Percentiles rank a stretch among this genome's conserved stretches.
These are phyloP conservation scores for Solanum hybrid DNA, from an alignment of 305 asterid genomes.

Conservation along the genomic window DNA sequence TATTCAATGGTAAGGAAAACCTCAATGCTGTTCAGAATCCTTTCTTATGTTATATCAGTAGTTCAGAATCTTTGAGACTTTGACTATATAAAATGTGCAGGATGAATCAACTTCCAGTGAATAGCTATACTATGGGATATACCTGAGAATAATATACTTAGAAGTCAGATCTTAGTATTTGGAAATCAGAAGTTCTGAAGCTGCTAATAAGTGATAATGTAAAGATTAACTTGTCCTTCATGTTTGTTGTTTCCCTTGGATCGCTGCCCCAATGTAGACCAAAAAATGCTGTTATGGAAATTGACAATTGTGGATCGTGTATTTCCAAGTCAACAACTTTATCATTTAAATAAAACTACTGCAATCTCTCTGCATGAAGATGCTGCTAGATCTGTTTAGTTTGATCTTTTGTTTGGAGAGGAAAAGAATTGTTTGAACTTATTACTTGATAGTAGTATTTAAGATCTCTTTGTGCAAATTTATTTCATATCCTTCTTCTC, in stretches of 20 bases:
- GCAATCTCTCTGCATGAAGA: background rate
- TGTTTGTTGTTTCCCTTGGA: background rate
- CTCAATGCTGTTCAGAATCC: background rate
- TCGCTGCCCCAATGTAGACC: background rate
- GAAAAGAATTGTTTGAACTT: background rate
- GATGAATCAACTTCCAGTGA: background rate
- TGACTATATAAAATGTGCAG: background rate
- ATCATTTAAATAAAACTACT: background rate
- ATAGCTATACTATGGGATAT: background rate
- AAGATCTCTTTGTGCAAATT: background rate
- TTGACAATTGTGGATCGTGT: background rate
- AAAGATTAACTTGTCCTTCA: background rate
- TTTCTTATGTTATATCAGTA: background rate
- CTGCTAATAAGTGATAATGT: background rate
- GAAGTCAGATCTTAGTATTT: background rate
- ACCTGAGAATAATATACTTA: background rate
- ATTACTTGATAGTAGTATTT: background rate
- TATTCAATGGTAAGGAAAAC: constrained; percentile 51
- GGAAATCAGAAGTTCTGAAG: background rate
- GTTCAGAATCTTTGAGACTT: background rate
- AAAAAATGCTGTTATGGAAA: background rate
- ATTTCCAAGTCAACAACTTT: background rate
- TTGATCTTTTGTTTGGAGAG: background rate
- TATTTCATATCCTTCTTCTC: background rate
- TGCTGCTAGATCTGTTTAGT: background rate